Base-by-base conservation (phyloP, 2,329 filamentous ascomycete genomes). In the Metarhizium sp. region DNA sequence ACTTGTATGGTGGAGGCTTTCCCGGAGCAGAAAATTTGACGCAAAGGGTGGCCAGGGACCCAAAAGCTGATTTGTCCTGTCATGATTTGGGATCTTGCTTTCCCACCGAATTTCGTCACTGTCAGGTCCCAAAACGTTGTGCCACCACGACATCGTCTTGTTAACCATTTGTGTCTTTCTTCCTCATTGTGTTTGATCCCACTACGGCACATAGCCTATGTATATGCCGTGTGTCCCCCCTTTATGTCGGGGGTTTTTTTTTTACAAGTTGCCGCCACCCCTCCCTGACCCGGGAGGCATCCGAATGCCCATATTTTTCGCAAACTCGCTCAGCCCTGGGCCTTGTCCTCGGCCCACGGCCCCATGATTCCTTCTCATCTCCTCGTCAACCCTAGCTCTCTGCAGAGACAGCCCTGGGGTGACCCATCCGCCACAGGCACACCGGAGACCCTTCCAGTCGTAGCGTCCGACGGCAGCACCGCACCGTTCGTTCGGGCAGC, bases 391-490 rank as follows among this genome's bases (percentile, higher is more conserved):
- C 62, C 85, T 85, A 53, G 87, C 86, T 69, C 86, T 88, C 54
- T 90, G 86, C 58, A 97, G 76, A 58, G 88, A 92, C 68, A 99
- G 94, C 1, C 88, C 92, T 8, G 94, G 92, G 52, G 91, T 88
- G 25, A 96, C 80, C 92, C 94, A 97, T 59, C 86, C 84, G 42
- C 87, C 85, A 70, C 94, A 99, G 66, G 85, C 94, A 73, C 94
- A 99, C 68, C 85, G 85, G 78, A 96, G 87, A 14, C 94, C 94
- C 69, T 95, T 90, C 94, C 94, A 99, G 53, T 92, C 88, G 67
- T 96, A 99, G 63, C 94, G 88, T 43, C 94, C 94, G 50, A 97
- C 83, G 53, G 90, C 90, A 45, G 88, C 84, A 50, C 81, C 83
- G 70, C 94, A 99, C 65, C 86, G 87, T 8, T 68, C 57, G 62